Evolutionary conservation across 306 rosid species (phyloP).

Genomic region (Hippophae rhamnoides): DNA sequence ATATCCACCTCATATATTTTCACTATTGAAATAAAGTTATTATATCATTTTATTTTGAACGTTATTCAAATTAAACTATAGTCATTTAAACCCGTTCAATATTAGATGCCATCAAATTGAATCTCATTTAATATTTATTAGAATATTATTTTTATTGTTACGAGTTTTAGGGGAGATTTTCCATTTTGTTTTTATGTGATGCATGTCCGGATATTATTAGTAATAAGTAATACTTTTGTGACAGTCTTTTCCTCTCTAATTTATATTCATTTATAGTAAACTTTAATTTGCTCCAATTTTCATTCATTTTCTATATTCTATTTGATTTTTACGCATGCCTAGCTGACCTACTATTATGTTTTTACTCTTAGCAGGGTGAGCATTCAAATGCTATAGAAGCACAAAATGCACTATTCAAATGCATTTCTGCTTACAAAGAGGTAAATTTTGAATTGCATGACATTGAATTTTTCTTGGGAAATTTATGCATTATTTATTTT

Average conservation of each 20-base stretch:
- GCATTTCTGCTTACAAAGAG: conserved; percentile 62
- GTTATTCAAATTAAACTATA: too few relatives aligned
- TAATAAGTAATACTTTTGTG: too few relatives aligned
- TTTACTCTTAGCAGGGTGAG: conserved; percentile 32
- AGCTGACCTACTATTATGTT: conserved; percentile 6
- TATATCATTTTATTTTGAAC: too few relatives aligned
- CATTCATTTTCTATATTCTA: not conserved
- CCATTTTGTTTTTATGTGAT: too few relatives aligned
- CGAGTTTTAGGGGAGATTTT: too few relatives aligned
- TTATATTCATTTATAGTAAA: not conserved
- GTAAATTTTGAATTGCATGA: conserved; percentile 20
- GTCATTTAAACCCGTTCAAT: too few relatives aligned
- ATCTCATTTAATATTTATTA: too few relatives aligned
- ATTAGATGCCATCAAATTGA: too few relatives aligned
- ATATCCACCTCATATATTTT: not conserved
- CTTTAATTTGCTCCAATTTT: not conserved
- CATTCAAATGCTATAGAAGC: conserved; percentile 28
- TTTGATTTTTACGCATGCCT: not conserved
- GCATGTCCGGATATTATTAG: too few relatives aligned
- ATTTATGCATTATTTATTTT: not conserved
- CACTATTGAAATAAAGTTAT: too few relatives aligned
- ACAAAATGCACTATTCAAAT: conserved; percentile 41
- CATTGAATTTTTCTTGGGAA: not conserved
- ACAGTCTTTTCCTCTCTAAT: too few relatives aligned
- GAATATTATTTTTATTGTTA: too few relatives aligned